Evolutionary conservation across 2,329 filamentous ascomycete genomes (phyloP).

Genomic region (Colletotrichum lindemuthianum): DNA sequence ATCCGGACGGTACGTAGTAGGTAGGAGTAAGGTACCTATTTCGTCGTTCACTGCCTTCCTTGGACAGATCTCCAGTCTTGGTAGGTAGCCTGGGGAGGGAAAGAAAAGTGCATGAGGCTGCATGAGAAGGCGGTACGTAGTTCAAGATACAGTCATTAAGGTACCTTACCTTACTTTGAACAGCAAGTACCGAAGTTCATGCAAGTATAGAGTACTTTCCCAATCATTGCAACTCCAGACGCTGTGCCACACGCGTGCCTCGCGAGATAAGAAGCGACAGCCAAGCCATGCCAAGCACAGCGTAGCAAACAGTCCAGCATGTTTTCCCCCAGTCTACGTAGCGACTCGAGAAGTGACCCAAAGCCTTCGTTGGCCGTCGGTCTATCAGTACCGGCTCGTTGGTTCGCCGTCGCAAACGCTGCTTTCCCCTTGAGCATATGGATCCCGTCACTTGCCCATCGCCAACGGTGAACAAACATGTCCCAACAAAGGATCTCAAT

Average conservation of each 20-base stretch:
- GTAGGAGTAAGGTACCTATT: background rate
- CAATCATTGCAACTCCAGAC: no score
- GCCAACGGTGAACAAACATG: background rate
- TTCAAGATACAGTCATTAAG: background rate
- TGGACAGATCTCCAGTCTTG: conserved; percentile 12
- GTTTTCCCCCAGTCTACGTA: no score
- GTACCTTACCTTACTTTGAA: background rate
- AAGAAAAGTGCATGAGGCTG: background rate
- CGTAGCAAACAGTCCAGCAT: no score
- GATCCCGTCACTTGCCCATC: conserved; percentile 1
- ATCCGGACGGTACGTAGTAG: conserved; percentile 2
- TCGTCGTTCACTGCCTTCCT: background rate
- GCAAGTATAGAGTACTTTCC: no score
- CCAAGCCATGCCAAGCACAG: no score
- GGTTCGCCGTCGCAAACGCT: background rate
- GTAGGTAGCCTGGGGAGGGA: conserved; percentile 23
- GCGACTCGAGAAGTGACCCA: background rate
- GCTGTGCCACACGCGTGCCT: no score
- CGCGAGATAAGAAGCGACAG: no score
- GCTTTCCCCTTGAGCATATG: background rate
- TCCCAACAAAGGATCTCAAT: background rate
- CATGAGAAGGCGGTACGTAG: background rate
- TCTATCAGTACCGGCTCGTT: no score
- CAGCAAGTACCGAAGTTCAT: no score
- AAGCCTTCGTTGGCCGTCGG: background rate